Conservation (phyloP, 805 yeast genomes). For the Wickerhamomyces bisporus region DNA sequence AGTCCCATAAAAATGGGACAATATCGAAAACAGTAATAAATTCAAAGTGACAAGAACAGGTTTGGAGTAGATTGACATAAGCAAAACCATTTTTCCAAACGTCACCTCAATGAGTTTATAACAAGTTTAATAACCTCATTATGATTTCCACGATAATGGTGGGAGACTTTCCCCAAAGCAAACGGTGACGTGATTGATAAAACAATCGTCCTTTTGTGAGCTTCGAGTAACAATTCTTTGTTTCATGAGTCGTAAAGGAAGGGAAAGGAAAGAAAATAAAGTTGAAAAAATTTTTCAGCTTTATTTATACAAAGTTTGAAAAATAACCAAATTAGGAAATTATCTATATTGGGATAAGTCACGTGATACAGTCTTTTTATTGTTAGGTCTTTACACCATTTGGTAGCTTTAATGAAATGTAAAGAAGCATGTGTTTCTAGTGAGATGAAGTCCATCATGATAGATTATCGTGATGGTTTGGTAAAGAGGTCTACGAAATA, state of each 20-base stretch:
- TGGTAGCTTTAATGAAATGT: no score
- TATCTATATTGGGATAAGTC: not conserved
- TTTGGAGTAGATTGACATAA: no score
- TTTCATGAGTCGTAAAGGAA: slow-evolving; percentile 47
- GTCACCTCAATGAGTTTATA: slow-evolving; percentile 28
- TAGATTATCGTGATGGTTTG: no score
- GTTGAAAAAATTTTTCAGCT: slow-evolving; percentile 1
- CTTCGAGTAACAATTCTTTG: slow-evolving; percentile 78
- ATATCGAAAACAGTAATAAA: no score
- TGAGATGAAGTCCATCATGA: no score
- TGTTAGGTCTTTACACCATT: no score
- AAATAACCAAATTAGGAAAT: not conserved
- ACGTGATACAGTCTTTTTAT: not conserved
- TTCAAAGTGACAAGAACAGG: no score
- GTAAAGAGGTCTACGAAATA: no score
- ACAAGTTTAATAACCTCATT: slow-evolving; percentile 36
- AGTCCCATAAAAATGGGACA: no score
- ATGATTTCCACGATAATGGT: slow-evolving; percentile 67
- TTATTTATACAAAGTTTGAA: not conserved
- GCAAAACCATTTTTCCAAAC: not conserved
- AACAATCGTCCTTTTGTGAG: slow-evolving; percentile 43
- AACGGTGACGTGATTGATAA: slow-evolving; percentile 9
- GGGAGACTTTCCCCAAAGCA: slow-evolving; percentile 91
- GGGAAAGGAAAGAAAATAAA: not conserved
- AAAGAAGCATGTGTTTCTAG: no score